Base-by-base conservation (phyloP, 192 early-diverging fungal genomes). In the Coemansia sp. region DNA sequence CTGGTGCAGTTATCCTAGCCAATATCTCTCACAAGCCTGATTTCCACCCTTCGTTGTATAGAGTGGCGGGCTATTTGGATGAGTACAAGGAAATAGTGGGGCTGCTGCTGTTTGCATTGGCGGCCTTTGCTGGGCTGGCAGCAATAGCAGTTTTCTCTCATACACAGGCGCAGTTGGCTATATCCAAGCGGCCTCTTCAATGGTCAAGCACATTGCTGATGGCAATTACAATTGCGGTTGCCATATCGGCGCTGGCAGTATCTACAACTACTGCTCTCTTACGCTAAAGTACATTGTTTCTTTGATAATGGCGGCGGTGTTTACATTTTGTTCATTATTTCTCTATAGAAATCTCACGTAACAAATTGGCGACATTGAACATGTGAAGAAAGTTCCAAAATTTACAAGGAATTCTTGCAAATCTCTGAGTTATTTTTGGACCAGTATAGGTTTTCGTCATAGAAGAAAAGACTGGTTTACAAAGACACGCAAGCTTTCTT, bases 201-300 rank as follows among this genome's bases (percentile, higher is more conserved):
- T 76, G 72, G 72, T 50, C 72, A 0, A 30, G 46, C 20, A 55
- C 59, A 4, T 55, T 76, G 8, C n/a, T 64, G 15, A 26, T 57
- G 21, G 48, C 66, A 0, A 18, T 44, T 5, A 53, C 66, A 2
- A 36, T 69, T 57, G 58, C 62, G 2, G 19, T 56, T 31, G 59
- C 55, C 12, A 54, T 37, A 11, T 36, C 55, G 1, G 30, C 55
- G n/a, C 9, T 57, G 33, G 18, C 47, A 13, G 55, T 47, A 14
- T 19, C 55, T 9, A 3, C 28, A 13, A 57, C 40, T n/a, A 21
- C 36, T 5, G 12, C 35, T 23, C 40, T 45, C 12, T 15, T 45
- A 10, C 43, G 43, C 15, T 45, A 45, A 20, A 12, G n/a, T n/a
- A n/a, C n/a, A n/a, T n/a, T n/a, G n/a, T n/a, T n/a, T n/a, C n/a